phyloP scores from a whole-genome alignment of 768 basidiomycete genomes.

The Phlegmacium glaucopus region DNA sequence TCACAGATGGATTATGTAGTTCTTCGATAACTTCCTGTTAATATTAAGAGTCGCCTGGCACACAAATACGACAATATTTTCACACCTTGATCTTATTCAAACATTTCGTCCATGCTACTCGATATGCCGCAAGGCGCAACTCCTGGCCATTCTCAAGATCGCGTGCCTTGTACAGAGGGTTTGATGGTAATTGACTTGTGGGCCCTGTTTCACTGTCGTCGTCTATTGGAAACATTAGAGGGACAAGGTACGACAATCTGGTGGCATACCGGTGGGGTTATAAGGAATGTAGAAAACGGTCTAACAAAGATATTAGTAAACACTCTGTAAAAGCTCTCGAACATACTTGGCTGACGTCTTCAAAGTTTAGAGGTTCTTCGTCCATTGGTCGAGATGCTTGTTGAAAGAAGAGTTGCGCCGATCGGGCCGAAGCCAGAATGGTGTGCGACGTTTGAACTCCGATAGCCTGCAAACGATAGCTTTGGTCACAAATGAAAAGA shows the following conservation, averaged over 20 bases:
- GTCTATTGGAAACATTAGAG: not conserved
- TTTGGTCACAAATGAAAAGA: too few relatives aligned
- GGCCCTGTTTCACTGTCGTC: not conserved
- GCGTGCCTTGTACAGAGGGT: constrained; percentile 1
- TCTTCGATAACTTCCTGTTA: constrained; percentile 42
- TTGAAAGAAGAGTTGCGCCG: too few relatives aligned
- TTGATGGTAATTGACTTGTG: not conserved
- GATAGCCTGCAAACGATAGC: too few relatives aligned
- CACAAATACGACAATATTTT: not conserved
- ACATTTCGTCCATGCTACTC: constrained; percentile 56
- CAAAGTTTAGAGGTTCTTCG: too few relatives aligned
- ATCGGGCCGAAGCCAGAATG: too few relatives aligned
- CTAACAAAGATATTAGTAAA: not conserved
- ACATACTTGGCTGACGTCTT: too few relatives aligned
- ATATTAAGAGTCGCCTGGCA: not conserved
- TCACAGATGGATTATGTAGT: constrained; percentile 47
- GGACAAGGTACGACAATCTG: not conserved
- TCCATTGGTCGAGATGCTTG: too few relatives aligned
- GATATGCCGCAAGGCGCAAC: constrained; percentile 48
- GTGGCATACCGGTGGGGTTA: constrained; percentile 5
- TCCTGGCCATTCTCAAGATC: constrained; percentile 13
- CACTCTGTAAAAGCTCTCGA: too few relatives aligned
- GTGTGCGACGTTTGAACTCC: too few relatives aligned
- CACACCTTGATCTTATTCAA: constrained; percentile 53
- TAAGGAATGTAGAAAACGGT: constrained; percentile 16